Conservation (phyloP, 306 rosid species). For the Medicago lupulina region DNA sequence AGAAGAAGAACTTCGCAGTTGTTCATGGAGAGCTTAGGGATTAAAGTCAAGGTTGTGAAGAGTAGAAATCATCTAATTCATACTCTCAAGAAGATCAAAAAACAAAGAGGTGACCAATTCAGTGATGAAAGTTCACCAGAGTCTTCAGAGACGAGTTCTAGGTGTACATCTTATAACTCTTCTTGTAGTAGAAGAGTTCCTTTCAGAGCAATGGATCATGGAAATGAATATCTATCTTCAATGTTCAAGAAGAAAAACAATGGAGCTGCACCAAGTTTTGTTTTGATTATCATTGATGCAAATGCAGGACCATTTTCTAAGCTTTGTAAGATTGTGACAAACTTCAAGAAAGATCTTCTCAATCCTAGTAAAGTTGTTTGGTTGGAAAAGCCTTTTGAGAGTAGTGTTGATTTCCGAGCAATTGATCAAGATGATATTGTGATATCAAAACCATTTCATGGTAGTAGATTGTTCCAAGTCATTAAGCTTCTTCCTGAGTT, state of each 20-base stretch:
- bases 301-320: conserved; percentile 44
- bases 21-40: conserved; percentile 51
- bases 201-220: conserved; percentile 34
- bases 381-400: conserved; percentile 56
- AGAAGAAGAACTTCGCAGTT: conserved; percentile 32
- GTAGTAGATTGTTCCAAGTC: conserved; percentile 55
- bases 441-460: conserved; percentile 68
- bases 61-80: conserved; percentile 18
- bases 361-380: conserved; percentile 65
- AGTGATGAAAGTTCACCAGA: conserved; percentile 38
- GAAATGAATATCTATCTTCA: conserved; percentile 32
- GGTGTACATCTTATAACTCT: conserved; percentile 24
- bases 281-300: conserved; percentile 49
- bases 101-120: conserved; percentile 3
- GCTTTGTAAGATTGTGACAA: conserved; percentile 27
- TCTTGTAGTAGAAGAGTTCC: conserved; percentile 33
- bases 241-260: conserved; percentile 36
- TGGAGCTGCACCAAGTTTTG: conserved; percentile 39
- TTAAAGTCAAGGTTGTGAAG: conserved; percentile 45
- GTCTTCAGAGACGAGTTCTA: conserved; percentile 36
- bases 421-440: conserved; percentile 54
- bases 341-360: conserved; percentile 40
- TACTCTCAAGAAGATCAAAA: conserved; percentile 48
- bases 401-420: conserved; percentile 16
- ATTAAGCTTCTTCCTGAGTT: conserved; percentile 73